Evolutionary conservation across 2,329 filamentous ascomycete species (phyloP).

Genomic region (Xylaria multiplex): DNA sequence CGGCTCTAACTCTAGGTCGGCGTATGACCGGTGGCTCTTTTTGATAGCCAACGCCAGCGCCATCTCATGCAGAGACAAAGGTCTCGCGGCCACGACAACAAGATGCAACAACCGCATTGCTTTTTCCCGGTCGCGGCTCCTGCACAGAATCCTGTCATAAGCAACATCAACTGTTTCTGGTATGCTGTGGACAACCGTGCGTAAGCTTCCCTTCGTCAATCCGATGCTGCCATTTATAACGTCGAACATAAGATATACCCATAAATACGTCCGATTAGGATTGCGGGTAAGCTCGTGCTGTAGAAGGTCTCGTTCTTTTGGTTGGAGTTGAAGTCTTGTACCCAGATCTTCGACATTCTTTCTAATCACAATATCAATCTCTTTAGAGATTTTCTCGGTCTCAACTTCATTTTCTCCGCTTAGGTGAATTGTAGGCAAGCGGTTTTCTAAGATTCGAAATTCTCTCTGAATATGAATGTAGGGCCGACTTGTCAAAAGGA

Average conservation of each 20-base stretch:
- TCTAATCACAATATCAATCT: slow-evolving; percentile 18
- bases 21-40: neutral
- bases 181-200: neutral
- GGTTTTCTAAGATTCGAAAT: slow-evolving; percentile 7
- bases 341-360: too few species aligned
- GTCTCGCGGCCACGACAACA: slow-evolving; percentile 14
- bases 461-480: slow-evolving; percentile 2
- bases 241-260: slow-evolving; percentile 21
- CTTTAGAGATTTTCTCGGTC: slow-evolving; percentile 5
- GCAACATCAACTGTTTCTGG: slow-evolving; percentile 9
- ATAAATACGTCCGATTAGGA: slow-evolving; percentile 23
- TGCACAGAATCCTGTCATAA: slow-evolving; percentile 22
- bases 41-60: neutral
- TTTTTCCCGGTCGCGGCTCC: neutral
- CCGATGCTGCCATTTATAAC: slow-evolving; percentile 1
- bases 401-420: slow-evolving; percentile 14
- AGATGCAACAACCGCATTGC: slow-evolving; percentile 17
- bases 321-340: neutral
- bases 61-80: slow-evolving; percentile 17
- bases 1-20: neutral
- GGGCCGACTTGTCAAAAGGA: slow-evolving; percentile 22
- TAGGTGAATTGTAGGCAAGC: slow-evolving; percentile 8
- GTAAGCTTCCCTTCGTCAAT: neutral
- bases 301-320: neutral
- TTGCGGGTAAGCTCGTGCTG: slow-evolving; percentile 3